Evolutionary conservation across 495 filamentous ascomycete genomes (phyloP), one percentile per base, ranked within the genome.

Genomic region (Letharia lupina): DNA sequence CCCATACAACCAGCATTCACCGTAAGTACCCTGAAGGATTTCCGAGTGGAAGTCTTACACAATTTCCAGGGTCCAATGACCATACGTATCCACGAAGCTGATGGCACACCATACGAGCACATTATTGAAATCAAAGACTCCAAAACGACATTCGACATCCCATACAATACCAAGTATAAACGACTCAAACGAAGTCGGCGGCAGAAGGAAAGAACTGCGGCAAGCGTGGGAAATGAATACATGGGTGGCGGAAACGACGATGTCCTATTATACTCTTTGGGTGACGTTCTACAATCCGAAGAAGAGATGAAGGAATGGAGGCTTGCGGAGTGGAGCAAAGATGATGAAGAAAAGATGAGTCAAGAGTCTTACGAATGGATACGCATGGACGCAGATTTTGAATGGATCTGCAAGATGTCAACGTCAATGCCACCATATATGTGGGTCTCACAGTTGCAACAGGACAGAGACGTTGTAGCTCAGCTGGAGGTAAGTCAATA

Each of bases 141-240:
- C 11, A 80, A 83, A 48, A 89, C 87, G 10, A 89, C 86, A 65
- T 87, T 97, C 65, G 91, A 96, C 58, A 97, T 99, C 65, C 92
- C 93, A 18, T 99, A 99, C 72, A 98, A 98, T 72, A 99, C 94
- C 0, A 99, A 99, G 73, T 99, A 99, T 75, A 99, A 98, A 79
- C 87, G 94, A 3, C 80, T 99, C 45, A 99, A 99, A 78, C 84
- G 93, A 41, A 96, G 88, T 69, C 87, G 90, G 67, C 87, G 92
- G 50, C 89, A 96, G 69, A 89, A 89, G 75, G 94, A 96, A 73
- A 59, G 69, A 31, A 79, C 71, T 33, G 82, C 83, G 40, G 81
- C 85, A 57, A 88, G 84, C 37, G 82, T 78, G 41, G 86, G 84
- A 35, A 82, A 84, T 5, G 87, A 90, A 63, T 73, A 78, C 35